phyloP scores from a whole-genome alignment of 495 filamentous ascomycete species.

The Cenococcum geophilum region DNA sequence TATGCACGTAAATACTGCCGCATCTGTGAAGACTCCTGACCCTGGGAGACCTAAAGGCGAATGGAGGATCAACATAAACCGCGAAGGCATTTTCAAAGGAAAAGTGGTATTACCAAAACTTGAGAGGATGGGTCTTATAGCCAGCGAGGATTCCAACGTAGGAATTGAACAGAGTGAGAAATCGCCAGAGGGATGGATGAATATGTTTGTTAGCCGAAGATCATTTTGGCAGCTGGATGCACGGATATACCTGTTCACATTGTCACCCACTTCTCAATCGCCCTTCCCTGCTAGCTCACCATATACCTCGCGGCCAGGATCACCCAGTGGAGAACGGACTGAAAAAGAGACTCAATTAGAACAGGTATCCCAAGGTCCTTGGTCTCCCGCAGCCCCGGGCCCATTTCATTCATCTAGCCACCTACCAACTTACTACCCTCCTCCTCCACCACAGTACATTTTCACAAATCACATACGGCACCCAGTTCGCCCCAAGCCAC shows the following conservation, averaged over 20 bases:
- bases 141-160: conserved; percentile 67
- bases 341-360: conserved; percentile 22
- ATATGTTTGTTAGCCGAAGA: conserved; percentile 74
- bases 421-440: conserved; percentile 85
- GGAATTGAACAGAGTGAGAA: conserved; percentile 58
- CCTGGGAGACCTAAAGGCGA: conserved; percentile 69
- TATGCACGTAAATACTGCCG: conserved; percentile 52
- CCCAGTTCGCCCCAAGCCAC: conserved; percentile 82
- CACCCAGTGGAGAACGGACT: conserved; percentile 47
- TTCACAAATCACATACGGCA: conserved; percentile 76
- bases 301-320: conserved; percentile 51
- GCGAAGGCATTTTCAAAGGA: conserved; percentile 79
- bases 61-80: conserved; percentile 81
- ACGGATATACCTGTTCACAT: conserved; percentile 78
- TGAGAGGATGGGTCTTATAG: conserved; percentile 84
- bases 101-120: conserved; percentile 80
- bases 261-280: conserved; percentile 54
- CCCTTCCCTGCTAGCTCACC: conserved; percentile 56
- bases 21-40: conserved; percentile 57
- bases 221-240: conserved; percentile 92
- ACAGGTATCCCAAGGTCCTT: conserved; percentile 36
- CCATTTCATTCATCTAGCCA: conserved; percentile 73
- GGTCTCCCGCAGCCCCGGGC: conserved; percentile 44
- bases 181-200: conserved; percentile 59
- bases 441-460: conserved; percentile 71